phyloP scores from a whole-genome alignment of 768 basidiomycete genomes.

The Cyathus striatus region DNA sequence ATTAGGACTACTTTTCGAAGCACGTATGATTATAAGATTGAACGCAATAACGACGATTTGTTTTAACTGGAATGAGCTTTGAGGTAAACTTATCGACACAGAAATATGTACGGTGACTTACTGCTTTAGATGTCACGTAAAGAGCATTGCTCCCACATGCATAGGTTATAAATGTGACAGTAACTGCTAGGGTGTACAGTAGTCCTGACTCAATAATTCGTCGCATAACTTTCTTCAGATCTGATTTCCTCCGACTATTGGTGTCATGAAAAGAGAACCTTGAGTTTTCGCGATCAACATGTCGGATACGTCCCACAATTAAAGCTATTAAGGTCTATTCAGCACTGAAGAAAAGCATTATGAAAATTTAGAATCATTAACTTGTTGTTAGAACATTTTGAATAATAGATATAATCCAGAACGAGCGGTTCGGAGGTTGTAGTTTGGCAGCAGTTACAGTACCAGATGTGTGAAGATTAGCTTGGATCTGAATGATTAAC shows the following conservation, averaged over 20 bases:
- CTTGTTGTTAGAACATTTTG: constrained; percentile 11
- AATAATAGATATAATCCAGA: constrained; percentile 9
- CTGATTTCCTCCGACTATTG: not conserved
- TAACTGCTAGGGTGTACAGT: constrained; percentile 14
- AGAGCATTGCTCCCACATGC: constrained; percentile 14
- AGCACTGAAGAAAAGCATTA: not conserved
- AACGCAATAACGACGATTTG: constrained; percentile 19
- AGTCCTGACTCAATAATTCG: constrained; percentile 23
- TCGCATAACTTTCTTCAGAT: constrained; percentile 13
- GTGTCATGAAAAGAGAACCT: not conserved
- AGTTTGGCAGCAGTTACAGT: constrained; percentile 3
- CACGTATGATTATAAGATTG: constrained; percentile 22
- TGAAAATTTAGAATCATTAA: not conserved
- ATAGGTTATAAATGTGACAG: constrained; percentile 14
- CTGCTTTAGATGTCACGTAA: constrained; percentile 8
- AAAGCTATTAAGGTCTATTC: constrained; percentile 4
- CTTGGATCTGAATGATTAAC: constrained; percentile 5
- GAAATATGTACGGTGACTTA: constrained; percentile 1
- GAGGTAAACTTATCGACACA: too few relatives aligned
- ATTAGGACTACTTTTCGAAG: not conserved
- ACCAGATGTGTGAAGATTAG: constrained; percentile 3
- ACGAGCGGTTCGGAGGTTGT: constrained; percentile 5
- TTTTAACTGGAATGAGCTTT: too few relatives aligned
- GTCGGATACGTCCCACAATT: constrained; percentile 7
- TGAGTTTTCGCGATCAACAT: constrained; percentile 3